phyloP scores from a whole-genome alignment of 73 alveolate species.

The Tetrahymena malaccensis region DNA sequence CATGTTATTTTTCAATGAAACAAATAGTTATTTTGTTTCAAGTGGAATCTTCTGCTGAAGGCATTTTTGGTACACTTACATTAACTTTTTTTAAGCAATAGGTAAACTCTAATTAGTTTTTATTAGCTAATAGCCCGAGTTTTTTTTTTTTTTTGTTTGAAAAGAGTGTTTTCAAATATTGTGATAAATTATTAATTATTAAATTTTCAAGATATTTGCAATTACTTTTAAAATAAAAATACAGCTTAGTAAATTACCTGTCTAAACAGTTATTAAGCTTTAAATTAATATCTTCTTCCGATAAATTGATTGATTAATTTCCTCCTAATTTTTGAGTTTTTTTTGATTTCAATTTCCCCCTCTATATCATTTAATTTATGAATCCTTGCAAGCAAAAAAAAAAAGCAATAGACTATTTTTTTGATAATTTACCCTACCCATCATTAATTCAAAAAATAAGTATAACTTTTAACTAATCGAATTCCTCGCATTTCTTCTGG shows the following conservation, averaged over 20 bases:
- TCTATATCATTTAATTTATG: not conserved
- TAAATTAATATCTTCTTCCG: not conserved
- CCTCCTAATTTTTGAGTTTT: not conserved
- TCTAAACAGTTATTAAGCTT: not conserved
- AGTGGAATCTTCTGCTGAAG: not conserved
- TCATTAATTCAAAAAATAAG: not conserved
- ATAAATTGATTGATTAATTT: not conserved
- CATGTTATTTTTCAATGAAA: not conserved
- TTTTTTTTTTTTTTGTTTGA: not conserved
- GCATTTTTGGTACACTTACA: not conserved
- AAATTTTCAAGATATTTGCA: not conserved
- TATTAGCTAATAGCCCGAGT: not conserved
- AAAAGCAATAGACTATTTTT: not conserved
- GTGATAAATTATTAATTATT: not conserved
- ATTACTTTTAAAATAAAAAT: not conserved
- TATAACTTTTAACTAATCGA: not conserved
- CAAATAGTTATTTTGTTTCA: not conserved
- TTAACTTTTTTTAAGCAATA: not conserved
- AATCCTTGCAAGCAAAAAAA: not conserved
- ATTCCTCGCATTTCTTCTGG: not conserved
- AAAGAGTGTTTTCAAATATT: not conserved
- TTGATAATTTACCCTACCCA: not conserved
- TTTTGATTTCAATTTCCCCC: not conserved
- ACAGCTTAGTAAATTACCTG: not conserved
- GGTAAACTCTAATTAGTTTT: not conserved